A percentile compares a stretch with the other conserved stretches of the same genome.
phyloP scores from a whole-genome alignment of 2,329 filamentous ascomycete genomes.

The Pseudogymnoascus verrucosus region DNA sequence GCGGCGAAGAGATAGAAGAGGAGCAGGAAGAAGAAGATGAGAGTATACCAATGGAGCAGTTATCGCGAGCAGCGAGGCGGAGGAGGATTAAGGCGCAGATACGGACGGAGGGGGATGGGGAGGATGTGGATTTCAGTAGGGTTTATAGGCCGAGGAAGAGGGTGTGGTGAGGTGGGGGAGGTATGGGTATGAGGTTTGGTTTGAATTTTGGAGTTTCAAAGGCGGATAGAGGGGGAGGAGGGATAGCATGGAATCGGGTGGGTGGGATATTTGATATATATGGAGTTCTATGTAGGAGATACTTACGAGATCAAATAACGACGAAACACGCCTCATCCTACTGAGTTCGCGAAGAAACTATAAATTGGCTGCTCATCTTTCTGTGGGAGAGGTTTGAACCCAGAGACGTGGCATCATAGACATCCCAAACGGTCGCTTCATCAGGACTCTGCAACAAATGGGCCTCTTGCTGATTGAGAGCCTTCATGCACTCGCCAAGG shows the following conservation, averaged over 20 bases:
- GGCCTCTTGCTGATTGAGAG: not conserved
- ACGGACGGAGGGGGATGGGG: not conserved
- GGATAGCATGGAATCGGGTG: not conserved
- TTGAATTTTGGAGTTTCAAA: not conserved
- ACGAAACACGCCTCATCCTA: not conserved
- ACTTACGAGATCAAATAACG: not conserved
- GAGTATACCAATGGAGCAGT: not conserved
- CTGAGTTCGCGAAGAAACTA: not conserved
- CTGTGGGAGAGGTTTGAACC: not conserved
- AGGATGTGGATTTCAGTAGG: conserved; percentile 5
- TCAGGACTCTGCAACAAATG: not conserved
- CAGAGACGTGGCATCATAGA: not conserved
- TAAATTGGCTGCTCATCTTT: not conserved
- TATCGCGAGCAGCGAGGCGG: not conserved
- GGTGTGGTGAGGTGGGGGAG: not conserved
- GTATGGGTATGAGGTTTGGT: not conserved
- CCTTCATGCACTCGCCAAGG: not conserved
- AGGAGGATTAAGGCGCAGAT: conserved; percentile 3
- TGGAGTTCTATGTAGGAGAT: not conserved
- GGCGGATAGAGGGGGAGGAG: not conserved
- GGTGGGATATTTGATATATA: conserved; percentile 1
- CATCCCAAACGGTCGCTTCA: not conserved
- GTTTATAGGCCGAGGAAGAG: conserved; percentile 8
- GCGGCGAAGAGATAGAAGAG: not conserved
- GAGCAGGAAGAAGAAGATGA: not conserved